A percentile compares a stretch with the other conserved stretches of the same genome.
phyloP scores from a whole-genome alignment of 371 early-diverging fungal species.

The Mortierella sp. region DNA sequence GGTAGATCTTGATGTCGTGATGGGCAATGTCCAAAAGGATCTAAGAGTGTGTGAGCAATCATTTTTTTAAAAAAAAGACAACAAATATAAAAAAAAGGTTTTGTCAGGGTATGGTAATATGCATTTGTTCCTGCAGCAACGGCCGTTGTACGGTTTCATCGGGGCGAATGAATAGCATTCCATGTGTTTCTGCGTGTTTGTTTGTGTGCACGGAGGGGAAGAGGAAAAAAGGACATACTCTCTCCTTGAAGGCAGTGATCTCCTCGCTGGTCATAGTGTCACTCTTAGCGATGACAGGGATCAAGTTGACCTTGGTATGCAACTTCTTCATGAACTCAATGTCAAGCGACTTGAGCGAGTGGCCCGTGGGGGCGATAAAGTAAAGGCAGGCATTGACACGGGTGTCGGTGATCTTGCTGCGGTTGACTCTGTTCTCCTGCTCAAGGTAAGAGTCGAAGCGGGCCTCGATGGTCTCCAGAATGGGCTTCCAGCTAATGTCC shows the following conservation, averaged over 20 bases:
- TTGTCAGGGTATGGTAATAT: no score
- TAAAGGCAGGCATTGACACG: slow-evolving; percentile 98
- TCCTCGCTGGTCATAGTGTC: slow-evolving; percentile 98
- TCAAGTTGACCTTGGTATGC: slow-evolving; percentile 93
- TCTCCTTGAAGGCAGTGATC: slow-evolving; percentile 89
- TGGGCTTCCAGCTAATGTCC: slow-evolving; percentile 90
- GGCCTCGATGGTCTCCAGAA: slow-evolving; percentile 94
- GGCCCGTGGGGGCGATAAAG: slow-evolving; percentile 96
- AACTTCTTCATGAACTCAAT: slow-evolving; percentile 96
- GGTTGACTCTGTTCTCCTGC: slow-evolving; percentile 91
- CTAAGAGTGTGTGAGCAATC: slow-evolving; percentile 10
- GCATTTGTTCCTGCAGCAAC: no score
- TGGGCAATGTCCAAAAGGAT: slow-evolving; percentile 93
- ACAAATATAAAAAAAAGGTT: background rate
- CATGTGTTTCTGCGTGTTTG: no score
- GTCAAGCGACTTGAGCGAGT: slow-evolving; percentile 92
- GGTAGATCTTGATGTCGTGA: slow-evolving; percentile 94
- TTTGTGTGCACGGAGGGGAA: background rate
- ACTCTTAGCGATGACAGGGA: slow-evolving; percentile 99
- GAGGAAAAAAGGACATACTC: slow-evolving; percentile 50
- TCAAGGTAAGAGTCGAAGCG: slow-evolving; percentile 96
- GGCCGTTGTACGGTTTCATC: no score
- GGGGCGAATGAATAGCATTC: no score
- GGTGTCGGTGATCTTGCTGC: slow-evolving; percentile 88
- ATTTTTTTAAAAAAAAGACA: no score